These are phyloP conservation scores for Vicia villosa DNA, from an alignment of 306 rosid genomes.

Conservation along the genomic window DNA sequence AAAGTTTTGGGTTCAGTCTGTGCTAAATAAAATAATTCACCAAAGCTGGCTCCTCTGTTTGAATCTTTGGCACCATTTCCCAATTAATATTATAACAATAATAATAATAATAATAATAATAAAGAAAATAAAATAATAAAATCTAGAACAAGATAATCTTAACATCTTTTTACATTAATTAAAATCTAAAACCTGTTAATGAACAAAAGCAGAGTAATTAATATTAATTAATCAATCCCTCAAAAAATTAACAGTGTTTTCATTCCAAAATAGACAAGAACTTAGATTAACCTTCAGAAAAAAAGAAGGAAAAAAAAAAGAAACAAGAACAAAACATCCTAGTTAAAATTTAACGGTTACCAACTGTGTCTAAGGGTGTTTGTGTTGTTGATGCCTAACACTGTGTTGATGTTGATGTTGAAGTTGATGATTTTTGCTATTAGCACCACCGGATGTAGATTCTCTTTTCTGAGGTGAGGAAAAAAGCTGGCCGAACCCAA, in stretches of 20 bases:
- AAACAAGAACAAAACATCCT: constrained; percentile 10
- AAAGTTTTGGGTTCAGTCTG: constrained; percentile 53
- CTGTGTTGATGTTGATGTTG: constrained; percentile 50
- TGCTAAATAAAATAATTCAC: constrained; percentile 47
- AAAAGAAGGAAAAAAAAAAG: background rate
- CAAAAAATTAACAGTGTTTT: constrained; percentile 41
- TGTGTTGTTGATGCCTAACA: constrained; percentile 48
- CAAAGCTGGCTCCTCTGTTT: constrained; percentile 68
- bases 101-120: constrained; percentile 31
- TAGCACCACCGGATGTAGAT: constrained; percentile 34
- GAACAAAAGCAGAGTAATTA: background rate
- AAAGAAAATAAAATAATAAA: background rate
- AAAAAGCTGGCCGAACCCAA: constrained; percentile 86
- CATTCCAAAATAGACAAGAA: constrained; percentile 34
- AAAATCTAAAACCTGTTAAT: constrained; percentile 31
- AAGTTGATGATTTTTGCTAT: constrained; percentile 35
- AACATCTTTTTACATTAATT: constrained; percentile 56
- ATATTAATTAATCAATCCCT: constrained; percentile 17
- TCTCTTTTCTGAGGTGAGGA: constrained; percentile 80
- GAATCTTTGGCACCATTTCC: constrained; percentile 79
- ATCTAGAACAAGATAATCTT: constrained; percentile 46
- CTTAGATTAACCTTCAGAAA: constrained; percentile 19
- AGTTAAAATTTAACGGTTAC: constrained; percentile 36
- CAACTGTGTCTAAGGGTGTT: constrained; percentile 5
- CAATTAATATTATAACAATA: too few species aligned